phyloP scores from a whole-genome alignment of 2,329 filamentous ascomycete genomes.

The Diaporthe citriasiana region DNA sequence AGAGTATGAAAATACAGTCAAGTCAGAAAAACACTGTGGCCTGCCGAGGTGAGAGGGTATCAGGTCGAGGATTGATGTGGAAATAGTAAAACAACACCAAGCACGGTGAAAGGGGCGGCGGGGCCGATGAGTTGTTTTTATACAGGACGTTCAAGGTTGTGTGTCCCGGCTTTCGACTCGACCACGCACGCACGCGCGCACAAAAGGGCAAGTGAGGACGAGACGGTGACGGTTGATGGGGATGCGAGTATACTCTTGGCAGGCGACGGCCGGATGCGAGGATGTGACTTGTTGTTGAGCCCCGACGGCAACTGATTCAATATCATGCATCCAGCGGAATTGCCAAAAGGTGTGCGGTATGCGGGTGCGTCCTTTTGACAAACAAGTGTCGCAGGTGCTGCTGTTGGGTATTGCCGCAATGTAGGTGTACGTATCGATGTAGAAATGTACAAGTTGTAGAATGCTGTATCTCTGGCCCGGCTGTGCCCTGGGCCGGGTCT shows the following conservation, averaged over 20 bases:
- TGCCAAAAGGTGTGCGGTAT: slow-evolving; percentile 4
- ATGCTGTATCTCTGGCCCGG: slow-evolving; percentile 6
- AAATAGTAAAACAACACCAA: slow-evolving; percentile 1
- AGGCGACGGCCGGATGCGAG: slow-evolving; percentile 29
- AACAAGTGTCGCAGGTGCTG: background rate
- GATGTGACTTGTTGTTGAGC: slow-evolving; percentile 33
- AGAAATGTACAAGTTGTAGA: background rate
- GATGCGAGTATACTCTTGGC: slow-evolving; percentile 20
- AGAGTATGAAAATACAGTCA: slow-evolving; percentile 12
- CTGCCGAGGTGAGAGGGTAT: slow-evolving; percentile 29
- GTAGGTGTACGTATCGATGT: slow-evolving; percentile 31
- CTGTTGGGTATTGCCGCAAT: background rate
- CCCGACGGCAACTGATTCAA: slow-evolving; percentile 33
- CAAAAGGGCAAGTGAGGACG: background rate
- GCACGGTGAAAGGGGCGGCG: slow-evolving; percentile 20
- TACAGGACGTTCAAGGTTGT: slow-evolving; percentile 13
- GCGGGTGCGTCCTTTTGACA: slow-evolving; percentile 8
- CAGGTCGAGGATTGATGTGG: background rate
- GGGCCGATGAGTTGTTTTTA: slow-evolving; percentile 29
- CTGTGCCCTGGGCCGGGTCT: slow-evolving; percentile 26
- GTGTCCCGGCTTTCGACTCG: background rate
- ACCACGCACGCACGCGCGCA: background rate
- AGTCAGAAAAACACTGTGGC: slow-evolving; percentile 33
- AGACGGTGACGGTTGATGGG: background rate
- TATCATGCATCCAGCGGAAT: slow-evolving; percentile 21